Percentiles rank a stretch among this genome's conserved stretches.
Conservation (phyloP, 106 monocot species). For the Narthecium ossifragum region DNA sequence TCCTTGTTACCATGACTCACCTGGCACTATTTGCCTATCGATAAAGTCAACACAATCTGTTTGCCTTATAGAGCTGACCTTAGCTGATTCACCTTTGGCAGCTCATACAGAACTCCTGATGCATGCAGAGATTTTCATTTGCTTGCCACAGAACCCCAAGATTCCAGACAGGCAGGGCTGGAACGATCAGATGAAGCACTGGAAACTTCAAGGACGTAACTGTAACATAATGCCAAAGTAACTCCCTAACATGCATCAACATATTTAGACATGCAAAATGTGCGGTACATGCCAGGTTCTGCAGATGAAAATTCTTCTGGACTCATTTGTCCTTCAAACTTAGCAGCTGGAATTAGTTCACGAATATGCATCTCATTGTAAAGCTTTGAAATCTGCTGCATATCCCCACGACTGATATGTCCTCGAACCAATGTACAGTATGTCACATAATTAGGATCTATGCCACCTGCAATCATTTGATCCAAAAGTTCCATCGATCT, state of each 20-base stretch:
- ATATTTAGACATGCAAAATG: conserved; percentile 8
- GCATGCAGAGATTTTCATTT: too few species aligned
- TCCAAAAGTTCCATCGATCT: conserved; percentile 44
- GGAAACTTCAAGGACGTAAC: too few species aligned
- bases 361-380: conserved; percentile 70
- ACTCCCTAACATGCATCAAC: conserved; percentile 15
- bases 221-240: too few species aligned
- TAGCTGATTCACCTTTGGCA: too few species aligned
- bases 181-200: too few species aligned
- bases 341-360: conserved; percentile 35
- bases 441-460: conserved; percentile 67
- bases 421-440: conserved; percentile 49
- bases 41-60: too few species aligned
- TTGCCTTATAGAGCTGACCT: too few species aligned
- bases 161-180: too few species aligned
- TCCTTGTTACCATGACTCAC: too few species aligned
- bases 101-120: too few species aligned
- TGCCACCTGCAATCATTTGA: conserved; percentile 66
- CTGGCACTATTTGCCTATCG: too few species aligned
- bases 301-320: conserved; percentile 9
- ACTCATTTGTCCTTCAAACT: conserved; percentile 14
- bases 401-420: conserved; percentile 43
- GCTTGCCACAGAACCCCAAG: too few species aligned
- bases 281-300: background rate
- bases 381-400: conserved; percentile 45